Base-by-base conservation (phyloP, 768 basidiomycete species). In the Calocera viscosa region DNA sequence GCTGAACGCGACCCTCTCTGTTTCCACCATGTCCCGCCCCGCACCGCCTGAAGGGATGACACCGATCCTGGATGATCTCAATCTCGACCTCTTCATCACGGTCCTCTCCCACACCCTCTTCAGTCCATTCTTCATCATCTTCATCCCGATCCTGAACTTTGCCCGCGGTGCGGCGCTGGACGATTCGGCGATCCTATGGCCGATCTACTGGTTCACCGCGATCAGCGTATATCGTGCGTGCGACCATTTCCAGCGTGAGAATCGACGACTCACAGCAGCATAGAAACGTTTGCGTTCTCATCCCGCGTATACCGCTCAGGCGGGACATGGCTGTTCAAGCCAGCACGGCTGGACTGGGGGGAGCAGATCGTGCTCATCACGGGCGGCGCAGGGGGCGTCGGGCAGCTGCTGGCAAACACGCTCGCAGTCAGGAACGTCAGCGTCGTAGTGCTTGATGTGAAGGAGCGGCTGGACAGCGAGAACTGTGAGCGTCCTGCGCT, bases 281-380 rank as follows among this genome's bases (percentile, higher is more conserved):
- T 19, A 92, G 92, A 86, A 84, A 77, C 82, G 65, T 69, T 86
- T 19, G 85, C 81, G 70, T 90, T 89, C 86, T 79, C 82, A 67
- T 89, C 90, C 24, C 80, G 78, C 60, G 71, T 90, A 53, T 90
- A 91, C 74, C 82, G 89, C 65, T 93, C 91, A 72, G 86, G 89
- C 74, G 83, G 83, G 32, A 85, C 79, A 69, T 73, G 86, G 24
- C 75, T 92, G 26, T 85, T 84, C 68, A 80, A 82, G 0, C 84
- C 87, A 1, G 74, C 78, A 16, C 81, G 77, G 39, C 75, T 93
- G 32, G 85, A 93, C 70, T 97, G 94, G 95, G 83, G 82, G 49
- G 86, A 93, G 53, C 91, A 97, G 76, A 84, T 95, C 66, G 86
- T 97, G 2, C 80, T 97, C 40, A 81, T 98, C 67, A 97, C 95